A percentile compares a stretch with the other conserved stretches of the same genome.
phyloP scores from a whole-genome alignment of 2,329 filamentous ascomycete genomes.

The Fusarium xyrophilum region DNA sequence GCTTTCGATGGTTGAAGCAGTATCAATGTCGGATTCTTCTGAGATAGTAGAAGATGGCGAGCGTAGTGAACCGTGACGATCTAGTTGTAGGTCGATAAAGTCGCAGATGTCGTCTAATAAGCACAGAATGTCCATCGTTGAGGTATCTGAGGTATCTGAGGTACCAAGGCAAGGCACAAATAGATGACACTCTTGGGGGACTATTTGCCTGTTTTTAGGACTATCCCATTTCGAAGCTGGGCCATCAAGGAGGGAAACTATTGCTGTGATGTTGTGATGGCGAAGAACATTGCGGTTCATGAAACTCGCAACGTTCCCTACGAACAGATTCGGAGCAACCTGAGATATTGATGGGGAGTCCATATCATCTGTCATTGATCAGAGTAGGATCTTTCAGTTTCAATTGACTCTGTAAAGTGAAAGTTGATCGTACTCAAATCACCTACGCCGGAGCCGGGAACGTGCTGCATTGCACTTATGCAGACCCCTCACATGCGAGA shows the following conservation, averaged over 20 bases:
- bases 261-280: slow-evolving; percentile 36
- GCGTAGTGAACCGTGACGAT: not conserved
- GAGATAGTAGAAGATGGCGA: not conserved
- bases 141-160: slow-evolving; percentile 35
- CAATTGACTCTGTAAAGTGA: not conserved
- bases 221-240: slow-evolving; percentile 29
- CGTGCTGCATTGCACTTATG: slow-evolving; percentile 19
- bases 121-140: slow-evolving; percentile 37
- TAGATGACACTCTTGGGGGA: slow-evolving; percentile 32
- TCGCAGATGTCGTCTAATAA: slow-evolving; percentile 37
- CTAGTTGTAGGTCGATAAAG: slow-evolving; percentile 37
- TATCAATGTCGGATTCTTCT: slow-evolving; percentile 3
- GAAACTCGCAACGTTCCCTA: slow-evolving; percentile 38
- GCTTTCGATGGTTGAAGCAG: slow-evolving; percentile 4
- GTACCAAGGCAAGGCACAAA: slow-evolving; percentile 38
- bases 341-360: slow-evolving; percentile 32
- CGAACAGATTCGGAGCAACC: slow-evolving; percentile 35
- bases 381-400: not conserved
- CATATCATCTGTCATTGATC: slow-evolving; percentile 17
- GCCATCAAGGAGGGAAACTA: slow-evolving; percentile 37
- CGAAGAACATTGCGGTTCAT: slow-evolving; percentile 31
- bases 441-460: not conserved
- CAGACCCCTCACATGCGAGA: slow-evolving; percentile 20
- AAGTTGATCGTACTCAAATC: not conserved
- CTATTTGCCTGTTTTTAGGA: slow-evolving; percentile 31